Conservation (phyloP, 2,329 filamentous ascomycete species). For the Pseudohalonectria lignicola region DNA sequence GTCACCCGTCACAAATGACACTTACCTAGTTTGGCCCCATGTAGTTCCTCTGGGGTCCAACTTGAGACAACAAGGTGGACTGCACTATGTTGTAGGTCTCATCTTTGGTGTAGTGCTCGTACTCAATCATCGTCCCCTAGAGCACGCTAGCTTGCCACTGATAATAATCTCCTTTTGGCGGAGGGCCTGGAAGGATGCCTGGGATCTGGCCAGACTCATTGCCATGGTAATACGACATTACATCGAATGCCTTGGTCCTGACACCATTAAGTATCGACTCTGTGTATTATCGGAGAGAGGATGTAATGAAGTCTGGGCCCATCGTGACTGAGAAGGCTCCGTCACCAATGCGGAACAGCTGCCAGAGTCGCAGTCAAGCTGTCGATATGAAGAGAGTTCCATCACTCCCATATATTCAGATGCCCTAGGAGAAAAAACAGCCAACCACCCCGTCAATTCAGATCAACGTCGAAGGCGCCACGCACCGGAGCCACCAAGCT, state of each 20-base stretch:
- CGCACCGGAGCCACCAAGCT: too few species aligned
- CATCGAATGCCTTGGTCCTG: constrained; percentile 6
- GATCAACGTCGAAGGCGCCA: too few species aligned
- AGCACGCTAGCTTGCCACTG: constrained; percentile 66
- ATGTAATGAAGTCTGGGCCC: too few species aligned
- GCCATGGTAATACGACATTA: constrained; percentile 14
- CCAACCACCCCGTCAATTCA: too few species aligned
- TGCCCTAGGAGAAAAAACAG: too few species aligned
- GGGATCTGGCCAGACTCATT: constrained; percentile 30
- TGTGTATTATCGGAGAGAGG: too few species aligned
- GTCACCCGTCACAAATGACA: too few species aligned
- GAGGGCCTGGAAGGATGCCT: constrained; percentile 46
- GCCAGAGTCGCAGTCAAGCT: too few species aligned
- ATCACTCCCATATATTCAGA: too few species aligned
- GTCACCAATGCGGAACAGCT: too few species aligned
- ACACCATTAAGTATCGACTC: background rate
- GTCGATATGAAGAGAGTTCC: too few species aligned
- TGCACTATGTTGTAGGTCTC: constrained; percentile 43
- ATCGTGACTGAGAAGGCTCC: too few species aligned
- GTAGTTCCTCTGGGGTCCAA: constrained; percentile 43
- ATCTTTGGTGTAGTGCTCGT: constrained; percentile 59
- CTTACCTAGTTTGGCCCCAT: constrained; percentile 38
- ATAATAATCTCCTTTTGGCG: constrained; percentile 47
- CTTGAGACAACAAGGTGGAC: constrained; percentile 45
- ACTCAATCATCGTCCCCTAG: constrained; percentile 59